Percentiles rank a stretch among this genome's conserved stretches.
phyloP scores from a whole-genome alignment of 2,329 filamentous ascomycete genomes.

The Parascedosporium putredinis region DNA sequence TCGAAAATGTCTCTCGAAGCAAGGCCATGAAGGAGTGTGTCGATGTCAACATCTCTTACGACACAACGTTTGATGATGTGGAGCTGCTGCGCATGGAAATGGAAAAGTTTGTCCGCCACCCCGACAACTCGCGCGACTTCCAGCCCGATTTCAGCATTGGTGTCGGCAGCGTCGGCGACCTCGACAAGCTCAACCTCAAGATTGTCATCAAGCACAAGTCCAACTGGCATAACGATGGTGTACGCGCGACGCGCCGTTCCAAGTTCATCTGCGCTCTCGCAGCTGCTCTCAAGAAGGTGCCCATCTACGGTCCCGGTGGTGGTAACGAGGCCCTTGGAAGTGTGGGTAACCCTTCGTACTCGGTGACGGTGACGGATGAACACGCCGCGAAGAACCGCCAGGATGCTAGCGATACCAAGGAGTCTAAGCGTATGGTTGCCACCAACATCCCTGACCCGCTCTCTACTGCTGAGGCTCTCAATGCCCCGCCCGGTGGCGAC shows the following conservation, averaged over 20 bases:
- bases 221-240: conserved; percentile 79
- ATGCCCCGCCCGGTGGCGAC: neutral
- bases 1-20: conserved; percentile 86
- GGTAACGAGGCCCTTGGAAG: conserved; percentile 51
- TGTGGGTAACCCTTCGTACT: conserved; percentile 69
- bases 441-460: conserved; percentile 18
- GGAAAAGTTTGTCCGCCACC: conserved; percentile 68
- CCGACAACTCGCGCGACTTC: conserved; percentile 88
- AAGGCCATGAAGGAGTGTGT: conserved; percentile 86
- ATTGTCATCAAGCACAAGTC: conserved; percentile 86
- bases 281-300: conserved; percentile 73
- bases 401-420: conserved; percentile 42
- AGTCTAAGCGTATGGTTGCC: conserved; percentile 57
- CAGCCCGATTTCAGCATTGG: conserved; percentile 72
- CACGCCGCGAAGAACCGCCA: conserved; percentile 56
- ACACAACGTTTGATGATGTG: conserved; percentile 81
- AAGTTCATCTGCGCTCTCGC: conserved; percentile 97
- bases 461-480: conserved; percentile 13
- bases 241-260: conserved; percentile 71
- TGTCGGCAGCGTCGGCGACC: conserved; percentile 66
- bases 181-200: conserved; percentile 78
- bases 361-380: conserved; percentile 61
- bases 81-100: conserved; percentile 78
- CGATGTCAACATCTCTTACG: conserved; percentile 70
- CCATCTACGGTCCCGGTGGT: conserved; percentile 73